These are phyloP conservation scores for Hymenoscyphus fraxineus DNA, from an alignment of 2,329 filamentous ascomycete genomes.

Conservation along the genomic window DNA sequence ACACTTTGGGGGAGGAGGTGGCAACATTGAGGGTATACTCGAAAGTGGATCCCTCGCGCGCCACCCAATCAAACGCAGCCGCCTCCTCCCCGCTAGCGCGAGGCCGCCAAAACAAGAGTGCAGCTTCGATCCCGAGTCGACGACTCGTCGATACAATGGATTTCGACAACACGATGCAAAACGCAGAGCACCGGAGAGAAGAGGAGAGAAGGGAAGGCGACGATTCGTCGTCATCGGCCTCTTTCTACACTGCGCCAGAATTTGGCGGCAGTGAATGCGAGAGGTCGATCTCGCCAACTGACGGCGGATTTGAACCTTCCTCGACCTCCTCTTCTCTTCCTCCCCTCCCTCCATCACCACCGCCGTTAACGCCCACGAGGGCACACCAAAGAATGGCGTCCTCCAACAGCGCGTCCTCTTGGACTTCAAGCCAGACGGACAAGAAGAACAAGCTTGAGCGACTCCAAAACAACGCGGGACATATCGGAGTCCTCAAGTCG, in stretches of 20 bases:
- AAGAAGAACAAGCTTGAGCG: constrained; percentile 11
- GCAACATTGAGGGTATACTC: background rate
- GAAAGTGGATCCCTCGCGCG: background rate
- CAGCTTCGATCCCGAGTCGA: background rate
- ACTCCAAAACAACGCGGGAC: constrained; percentile 11
- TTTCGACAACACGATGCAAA: background rate
- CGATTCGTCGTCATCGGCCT: constrained; percentile 1
- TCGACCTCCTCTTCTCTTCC: background rate
- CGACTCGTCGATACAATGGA: background rate
- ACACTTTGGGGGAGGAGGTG: background rate
- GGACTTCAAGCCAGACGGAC: constrained; percentile 8
- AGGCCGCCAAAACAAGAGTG: background rate
- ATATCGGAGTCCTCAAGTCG: constrained; percentile 11
- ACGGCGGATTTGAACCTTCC: background rate
- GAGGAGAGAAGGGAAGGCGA: background rate
- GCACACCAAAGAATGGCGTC: background rate
- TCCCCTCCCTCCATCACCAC: background rate
- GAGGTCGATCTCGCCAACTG: constrained; percentile 1
- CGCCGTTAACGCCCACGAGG: background rate
- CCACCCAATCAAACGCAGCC: background rate
- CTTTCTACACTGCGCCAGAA: background rate
- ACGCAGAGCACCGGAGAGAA: background rate
- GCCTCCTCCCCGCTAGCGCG: background rate
- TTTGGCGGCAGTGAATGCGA: background rate
- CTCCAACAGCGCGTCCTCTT: constrained; percentile 5